Evolutionary conservation across 2,329 filamentous ascomycete genomes (phyloP).

Genomic region (Xylaria arbuscula): DNA sequence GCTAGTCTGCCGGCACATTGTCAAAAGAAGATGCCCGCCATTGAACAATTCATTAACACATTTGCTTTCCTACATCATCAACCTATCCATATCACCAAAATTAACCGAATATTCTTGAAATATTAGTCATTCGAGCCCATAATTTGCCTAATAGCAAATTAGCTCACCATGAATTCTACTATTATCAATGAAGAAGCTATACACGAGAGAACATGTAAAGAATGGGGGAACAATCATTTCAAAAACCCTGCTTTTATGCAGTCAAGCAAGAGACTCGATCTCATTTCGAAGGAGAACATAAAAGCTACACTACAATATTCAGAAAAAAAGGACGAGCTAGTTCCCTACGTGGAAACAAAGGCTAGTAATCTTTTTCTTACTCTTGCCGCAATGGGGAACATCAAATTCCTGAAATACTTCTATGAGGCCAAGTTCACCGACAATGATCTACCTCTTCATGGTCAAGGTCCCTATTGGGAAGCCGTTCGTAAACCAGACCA

Average conservation of each 20-base stretch:
- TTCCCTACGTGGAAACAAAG: neutral
- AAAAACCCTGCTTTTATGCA: neutral
- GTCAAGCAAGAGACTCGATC: neutral
- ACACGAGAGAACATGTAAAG: too few species aligned
- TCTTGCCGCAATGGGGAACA: neutral
- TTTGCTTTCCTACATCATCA: too few species aligned
- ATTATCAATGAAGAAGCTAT: too few species aligned
- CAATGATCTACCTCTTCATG: neutral
- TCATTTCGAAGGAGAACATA: neutral
- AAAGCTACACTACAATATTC: slow-evolving; percentile 1
- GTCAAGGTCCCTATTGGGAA: neutral
- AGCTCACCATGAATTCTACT: neutral
- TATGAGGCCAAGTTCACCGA: neutral
- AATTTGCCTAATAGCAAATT: neutral
- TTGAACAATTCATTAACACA: too few species aligned
- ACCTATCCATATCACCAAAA: too few species aligned
- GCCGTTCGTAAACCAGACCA: too few species aligned
- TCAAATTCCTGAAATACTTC: neutral
- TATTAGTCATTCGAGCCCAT: neutral
- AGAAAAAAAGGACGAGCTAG: neutral
- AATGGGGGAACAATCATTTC: neutral
- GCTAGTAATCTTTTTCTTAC: neutral
- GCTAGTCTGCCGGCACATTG: too few species aligned
- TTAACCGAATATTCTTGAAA: neutral
- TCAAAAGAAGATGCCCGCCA: too few species aligned